Conservation (phyloP, 352 stramenopile species). For the Phytophthora niederhauseri region DNA sequence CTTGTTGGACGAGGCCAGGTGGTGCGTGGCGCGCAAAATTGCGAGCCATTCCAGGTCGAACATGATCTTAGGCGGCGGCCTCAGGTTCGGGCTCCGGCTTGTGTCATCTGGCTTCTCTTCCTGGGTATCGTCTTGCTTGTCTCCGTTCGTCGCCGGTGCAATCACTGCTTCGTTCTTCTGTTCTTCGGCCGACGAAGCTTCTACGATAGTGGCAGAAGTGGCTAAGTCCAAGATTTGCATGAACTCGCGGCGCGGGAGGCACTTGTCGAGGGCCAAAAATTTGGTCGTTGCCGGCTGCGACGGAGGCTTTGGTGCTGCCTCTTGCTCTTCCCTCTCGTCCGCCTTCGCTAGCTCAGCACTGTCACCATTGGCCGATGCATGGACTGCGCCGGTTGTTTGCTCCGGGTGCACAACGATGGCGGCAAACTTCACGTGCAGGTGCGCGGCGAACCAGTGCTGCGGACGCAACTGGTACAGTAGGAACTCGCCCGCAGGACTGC, state of each 20-base stretch:
- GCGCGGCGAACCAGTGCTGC: constrained; percentile 97
- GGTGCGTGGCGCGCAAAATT: constrained; percentile 93
- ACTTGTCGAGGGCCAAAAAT: constrained; percentile 98
- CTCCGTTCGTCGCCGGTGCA: neutral
- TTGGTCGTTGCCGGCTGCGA: constrained; percentile 37
- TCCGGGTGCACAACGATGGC: constrained; percentile 91
- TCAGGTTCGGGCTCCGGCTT: neutral
- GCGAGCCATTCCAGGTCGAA: constrained; percentile 97
- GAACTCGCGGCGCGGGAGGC: constrained; percentile 94
- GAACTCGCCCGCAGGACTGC: constrained; percentile 93
- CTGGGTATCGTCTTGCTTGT: constrained; percentile 11
- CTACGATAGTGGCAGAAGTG: neutral
- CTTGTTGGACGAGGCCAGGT: constrained; percentile 74
- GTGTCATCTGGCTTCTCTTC: constrained; percentile 7
- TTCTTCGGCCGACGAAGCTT: constrained; percentile 2
- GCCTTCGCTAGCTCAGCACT: constrained; percentile 6
- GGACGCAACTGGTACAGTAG: constrained; percentile 94
- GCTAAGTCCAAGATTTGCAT: constrained; percentile 94
- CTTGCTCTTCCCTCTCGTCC: constrained; percentile 8
- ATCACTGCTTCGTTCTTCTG: constrained; percentile 6
- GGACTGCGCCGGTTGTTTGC: constrained; percentile 9
- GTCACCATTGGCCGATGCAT: neutral
- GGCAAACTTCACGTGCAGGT: constrained; percentile 99
- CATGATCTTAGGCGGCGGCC: constrained; percentile 68
- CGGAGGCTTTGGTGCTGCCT: constrained; percentile 8